Percentiles rank a stretch among this genome's conserved stretches.
phyloP scores from a whole-genome alignment of 352 stramenopile genomes.

The Aphanomyces invadans region DNA sequence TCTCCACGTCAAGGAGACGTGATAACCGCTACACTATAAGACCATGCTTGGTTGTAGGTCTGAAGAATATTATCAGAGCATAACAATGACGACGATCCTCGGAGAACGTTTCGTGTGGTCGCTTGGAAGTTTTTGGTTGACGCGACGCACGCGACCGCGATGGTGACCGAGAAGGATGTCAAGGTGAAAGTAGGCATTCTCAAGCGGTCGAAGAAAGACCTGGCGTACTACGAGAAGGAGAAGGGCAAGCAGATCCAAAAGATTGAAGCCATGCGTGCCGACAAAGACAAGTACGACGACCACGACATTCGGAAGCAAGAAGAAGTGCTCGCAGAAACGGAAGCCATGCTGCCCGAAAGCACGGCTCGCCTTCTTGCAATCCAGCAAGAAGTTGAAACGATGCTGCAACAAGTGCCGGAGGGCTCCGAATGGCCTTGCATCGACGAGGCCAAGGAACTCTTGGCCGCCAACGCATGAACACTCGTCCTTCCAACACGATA shows the following conservation, averaged over 20 bases:
- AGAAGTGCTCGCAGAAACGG: slow-evolving; percentile 70
- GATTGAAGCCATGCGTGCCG: slow-evolving; percentile 59
- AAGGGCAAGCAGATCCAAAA: slow-evolving; percentile 43
- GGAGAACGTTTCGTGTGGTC: neutral
- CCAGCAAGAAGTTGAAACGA: slow-evolving; percentile 37
- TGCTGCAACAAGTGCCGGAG: slow-evolving; percentile 3
- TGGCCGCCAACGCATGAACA: neutral
- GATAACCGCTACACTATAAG: neutral
- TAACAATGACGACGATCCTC: neutral
- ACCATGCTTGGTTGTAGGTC: neutral
- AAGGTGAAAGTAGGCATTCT: slow-evolving; percentile 80
- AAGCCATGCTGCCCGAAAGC: slow-evolving; percentile 75
- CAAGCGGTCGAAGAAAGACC: slow-evolving; percentile 70
- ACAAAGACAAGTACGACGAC: slow-evolving; percentile 64
- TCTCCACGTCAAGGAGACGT: neutral
- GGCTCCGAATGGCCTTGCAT: slow-evolving; percentile 11
- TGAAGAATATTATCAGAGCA: neutral
- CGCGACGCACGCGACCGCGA: neutral
- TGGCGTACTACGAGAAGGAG: slow-evolving; percentile 77
- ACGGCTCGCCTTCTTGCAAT: slow-evolving; percentile 56
- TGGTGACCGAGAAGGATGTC: slow-evolving; percentile 60
- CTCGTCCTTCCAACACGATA: no score
- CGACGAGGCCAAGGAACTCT: slow-evolving; percentile 6
- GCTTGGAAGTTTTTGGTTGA: neutral
- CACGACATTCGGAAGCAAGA: slow-evolving; percentile 77